These are phyloP conservation scores for Colletotrichum zoysiae DNA, from an alignment of 2,329 filamentous ascomycete species.

Conservation along the genomic window DNA sequence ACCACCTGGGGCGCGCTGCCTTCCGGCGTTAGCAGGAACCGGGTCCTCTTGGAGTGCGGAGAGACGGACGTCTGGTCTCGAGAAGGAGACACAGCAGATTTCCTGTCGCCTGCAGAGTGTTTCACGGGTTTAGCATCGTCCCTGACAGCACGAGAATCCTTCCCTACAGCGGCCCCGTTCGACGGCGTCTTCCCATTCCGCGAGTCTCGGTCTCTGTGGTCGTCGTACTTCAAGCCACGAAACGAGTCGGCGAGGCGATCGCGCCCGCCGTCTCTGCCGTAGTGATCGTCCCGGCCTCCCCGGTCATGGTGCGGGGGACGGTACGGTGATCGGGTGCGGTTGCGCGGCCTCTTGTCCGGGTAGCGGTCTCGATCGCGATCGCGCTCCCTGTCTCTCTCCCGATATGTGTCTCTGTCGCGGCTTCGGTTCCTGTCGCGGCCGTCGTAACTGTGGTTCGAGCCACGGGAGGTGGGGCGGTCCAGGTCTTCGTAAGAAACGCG, in stretches of 20 bases:
- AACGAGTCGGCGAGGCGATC: slow-evolving; percentile 45
- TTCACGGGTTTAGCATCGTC: slow-evolving; percentile 76
- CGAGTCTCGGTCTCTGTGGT: slow-evolving; percentile 62
- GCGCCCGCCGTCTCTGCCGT: slow-evolving; percentile 49
- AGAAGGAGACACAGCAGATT: slow-evolving; percentile 47
- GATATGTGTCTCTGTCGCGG: slow-evolving; percentile 45
- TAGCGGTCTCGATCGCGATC: slow-evolving; percentile 55
- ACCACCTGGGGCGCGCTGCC: slow-evolving; percentile 45
- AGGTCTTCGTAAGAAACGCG: slow-evolving; percentile 68
- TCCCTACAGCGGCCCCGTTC: slow-evolving; percentile 72
- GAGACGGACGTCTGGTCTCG: slow-evolving; percentile 51
- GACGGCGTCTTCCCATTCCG: slow-evolving; percentile 71
- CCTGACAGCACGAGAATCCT: slow-evolving; percentile 70
- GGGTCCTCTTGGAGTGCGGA: background rate
- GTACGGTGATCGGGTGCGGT: slow-evolving; percentile 66
- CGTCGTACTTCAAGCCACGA: slow-evolving; percentile 56
- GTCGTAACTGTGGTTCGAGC: slow-evolving; percentile 60
- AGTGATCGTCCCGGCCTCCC: slow-evolving; percentile 52
- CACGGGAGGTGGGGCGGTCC: slow-evolving; percentile 62
- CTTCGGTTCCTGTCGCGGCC: slow-evolving; percentile 63
- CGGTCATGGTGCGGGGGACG: slow-evolving; percentile 54
- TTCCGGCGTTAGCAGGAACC: slow-evolving; percentile 22
- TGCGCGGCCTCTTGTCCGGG: slow-evolving; percentile 66
- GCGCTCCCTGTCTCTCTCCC: slow-evolving; percentile 45
- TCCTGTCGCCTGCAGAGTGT: slow-evolving; percentile 61